These are phyloP conservation scores for Hura crepitans DNA, from an alignment of 441 rosid genomes.

Conservation along the genomic window DNA sequence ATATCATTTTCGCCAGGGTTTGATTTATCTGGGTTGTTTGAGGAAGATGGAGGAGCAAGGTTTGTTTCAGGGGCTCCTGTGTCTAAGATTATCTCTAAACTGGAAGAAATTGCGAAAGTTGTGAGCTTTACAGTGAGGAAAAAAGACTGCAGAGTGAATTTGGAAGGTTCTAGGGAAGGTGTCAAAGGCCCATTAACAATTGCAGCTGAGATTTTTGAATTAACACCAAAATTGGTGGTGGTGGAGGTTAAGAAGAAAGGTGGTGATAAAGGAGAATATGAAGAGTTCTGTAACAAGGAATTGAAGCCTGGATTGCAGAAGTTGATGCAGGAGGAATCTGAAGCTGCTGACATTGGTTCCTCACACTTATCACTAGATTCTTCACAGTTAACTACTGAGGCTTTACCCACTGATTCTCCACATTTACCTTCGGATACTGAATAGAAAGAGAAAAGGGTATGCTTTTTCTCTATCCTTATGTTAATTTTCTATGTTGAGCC, in stretches of 20 bases:
- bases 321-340: slow-evolving; percentile 45
- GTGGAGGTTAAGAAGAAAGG: slow-evolving; percentile 88
- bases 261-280: slow-evolving; percentile 74
- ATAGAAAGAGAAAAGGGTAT: slow-evolving; percentile 40
- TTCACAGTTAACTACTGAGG: slow-evolving; percentile 2
- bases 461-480: slow-evolving; percentile 26
- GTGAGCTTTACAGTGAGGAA: slow-evolving; percentile 79
- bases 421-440: slow-evolving; percentile 55
- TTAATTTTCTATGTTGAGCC: slow-evolving; percentile 17
- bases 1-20: slow-evolving; percentile 82
- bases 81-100: slow-evolving; percentile 55
- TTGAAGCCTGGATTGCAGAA: slow-evolving; percentile 67
- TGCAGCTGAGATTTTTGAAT: slow-evolving; percentile 80
- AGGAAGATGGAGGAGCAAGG: slow-evolving; percentile 67
- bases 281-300: slow-evolving; percentile 65
- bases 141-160: slow-evolving; percentile 73
- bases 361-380: slow-evolving; percentile 11
- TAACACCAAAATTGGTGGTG: slow-evolving; percentile 71
- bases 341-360: slow-evolving; percentile 29
- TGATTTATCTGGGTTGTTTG: slow-evolving; percentile 74
- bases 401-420: slow-evolving; percentile 17
- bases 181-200: slow-evolving; percentile 68
- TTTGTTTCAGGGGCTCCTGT: slow-evolving; percentile 78
- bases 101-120: slow-evolving; percentile 80
- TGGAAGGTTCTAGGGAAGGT: slow-evolving; percentile 78